Evolutionary conservation across 768 basidiomycete genomes (phyloP), one percentile per base, ranked within the genome.

Genomic region (Lentinula lateritia): DNA sequence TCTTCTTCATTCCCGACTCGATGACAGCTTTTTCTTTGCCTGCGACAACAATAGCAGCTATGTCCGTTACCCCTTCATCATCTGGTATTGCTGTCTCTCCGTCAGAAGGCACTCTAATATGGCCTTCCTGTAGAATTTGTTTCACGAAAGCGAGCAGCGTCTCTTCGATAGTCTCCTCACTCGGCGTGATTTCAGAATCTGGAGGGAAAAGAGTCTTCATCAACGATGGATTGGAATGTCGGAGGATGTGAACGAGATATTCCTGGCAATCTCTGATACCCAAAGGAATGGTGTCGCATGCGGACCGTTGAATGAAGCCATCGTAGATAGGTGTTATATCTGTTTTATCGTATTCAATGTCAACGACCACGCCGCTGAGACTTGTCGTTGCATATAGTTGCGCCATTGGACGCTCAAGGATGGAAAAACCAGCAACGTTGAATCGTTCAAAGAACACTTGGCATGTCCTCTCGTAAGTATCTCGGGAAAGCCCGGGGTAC

Each of bases 391-490:
- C 85, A 72, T 92, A 95, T 48, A 95, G 75, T 66, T 94, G 91
- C 8, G 91, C 84, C 72, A 94, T 82, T 20, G 94, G 89, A 0
- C 93, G 90, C 61, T 95, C 89, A 54, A 94, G 77, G 65, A 95
- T 79, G 59, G 83, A 82, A 65, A 95, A 84, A 15, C 87, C 91
- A 8, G 95, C 88, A 32, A 90, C 88, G 69, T 95, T 94, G 82
- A 95, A 92, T 28, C 91, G 88, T 70, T 96, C 94, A 67, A 97
- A 97, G 74, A 95, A 92, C 42, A 92, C 80, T 68, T 90, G 92
- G 66, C 88, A 89, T 66, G 89, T 81, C 48, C 80, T 80, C 70
- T 95, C 91, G 71, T 89, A 83, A 8, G 84, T 80, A 41, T 77
- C 75, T 57, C 89, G 82, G 28, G 90, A 82, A 20, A 92, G 81